Evolutionary conservation across 345 rosid genomes (phyloP).

Genomic region (Raphanus raphanistrum): DNA sequence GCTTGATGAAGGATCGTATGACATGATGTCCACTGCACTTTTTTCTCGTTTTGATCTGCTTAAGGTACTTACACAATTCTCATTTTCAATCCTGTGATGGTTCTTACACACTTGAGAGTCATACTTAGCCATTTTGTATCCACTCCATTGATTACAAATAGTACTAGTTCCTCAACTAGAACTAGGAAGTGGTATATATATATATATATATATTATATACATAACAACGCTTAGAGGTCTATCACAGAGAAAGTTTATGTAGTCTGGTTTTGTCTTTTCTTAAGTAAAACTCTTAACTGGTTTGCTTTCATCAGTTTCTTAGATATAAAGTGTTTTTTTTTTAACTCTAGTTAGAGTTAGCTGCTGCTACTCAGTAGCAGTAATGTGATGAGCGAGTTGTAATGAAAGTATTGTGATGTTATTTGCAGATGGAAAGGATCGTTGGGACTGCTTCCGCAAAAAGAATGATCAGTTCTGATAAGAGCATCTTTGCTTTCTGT

Average conservation of each 20-base stretch:
- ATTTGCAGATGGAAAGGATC: slow-evolving; percentile 75
- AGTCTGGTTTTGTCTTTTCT: background rate
- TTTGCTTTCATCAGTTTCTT: background rate
- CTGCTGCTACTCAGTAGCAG: background rate
- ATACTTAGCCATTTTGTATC: background rate
- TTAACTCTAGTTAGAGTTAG: background rate
- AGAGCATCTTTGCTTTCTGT: slow-evolving; percentile 64
- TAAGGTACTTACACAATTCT: slow-evolving; percentile 49
- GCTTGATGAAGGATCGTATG: slow-evolving; percentile 78
- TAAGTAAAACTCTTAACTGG: background rate
- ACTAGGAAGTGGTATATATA: slow-evolving; percentile 5
- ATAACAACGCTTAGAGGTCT: background rate
- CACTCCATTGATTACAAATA: background rate
- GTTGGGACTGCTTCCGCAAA: slow-evolving; percentile 65
- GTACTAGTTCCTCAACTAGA: background rate
- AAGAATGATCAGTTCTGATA: slow-evolving; percentile 72
- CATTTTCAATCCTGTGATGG: background rate
- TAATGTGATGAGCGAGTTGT: slow-evolving; percentile 3
- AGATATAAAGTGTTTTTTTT: background rate
- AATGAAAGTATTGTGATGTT: slow-evolving; percentile 7
- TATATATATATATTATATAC: background rate
- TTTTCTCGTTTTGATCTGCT: slow-evolving; percentile 71
- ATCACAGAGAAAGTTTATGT: background rate
- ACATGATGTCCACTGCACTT: slow-evolving; percentile 71
- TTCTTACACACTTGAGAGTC: background rate